Conservation (phyloP, 805 yeast species). For the Cyberlindnera petersonii region DNA sequence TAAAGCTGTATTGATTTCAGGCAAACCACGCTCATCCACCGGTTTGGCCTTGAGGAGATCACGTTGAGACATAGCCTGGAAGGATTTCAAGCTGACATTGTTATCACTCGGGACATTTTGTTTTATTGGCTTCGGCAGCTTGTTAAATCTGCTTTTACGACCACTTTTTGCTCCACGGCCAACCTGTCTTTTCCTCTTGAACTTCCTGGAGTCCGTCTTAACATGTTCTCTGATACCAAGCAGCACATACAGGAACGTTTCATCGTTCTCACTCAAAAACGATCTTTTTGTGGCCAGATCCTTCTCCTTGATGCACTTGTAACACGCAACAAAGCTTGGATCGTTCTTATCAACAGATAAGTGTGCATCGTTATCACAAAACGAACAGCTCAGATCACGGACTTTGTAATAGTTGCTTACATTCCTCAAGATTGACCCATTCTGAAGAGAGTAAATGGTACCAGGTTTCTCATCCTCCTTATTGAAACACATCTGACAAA, state of each 20-base stretch:
- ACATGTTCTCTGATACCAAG: conserved; percentile 44
- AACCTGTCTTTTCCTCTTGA: conserved; percentile 31
- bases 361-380: conserved; percentile 40
- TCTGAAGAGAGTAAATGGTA: conserved; percentile 46
- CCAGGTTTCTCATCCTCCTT: conserved; percentile 43
- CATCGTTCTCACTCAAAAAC: conserved; percentile 44
- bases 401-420: conserved; percentile 45
- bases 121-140: conserved; percentile 24
- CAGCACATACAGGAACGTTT: conserved; percentile 42
- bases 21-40: conserved; percentile 16
- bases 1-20: conserved; percentile 3
- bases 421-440: conserved; percentile 52
- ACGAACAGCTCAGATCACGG: conserved; percentile 46
- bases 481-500: conserved; percentile 43
- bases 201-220: conserved; percentile 13
- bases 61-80: conserved; percentile 32
- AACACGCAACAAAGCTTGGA: conserved; percentile 36
- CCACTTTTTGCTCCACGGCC: conserved; percentile 31
- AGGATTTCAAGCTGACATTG: conserved; percentile 35
- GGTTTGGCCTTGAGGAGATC: conserved; percentile 20
- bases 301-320: conserved; percentile 35
- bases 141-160: conserved; percentile 9
- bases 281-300: conserved; percentile 12
- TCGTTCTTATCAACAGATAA: conserved; percentile 34
- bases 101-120: conserved; percentile 39